phyloP scores from a whole-genome alignment of 2,329 filamentous ascomycete species.

The Claviceps monticola region DNA sequence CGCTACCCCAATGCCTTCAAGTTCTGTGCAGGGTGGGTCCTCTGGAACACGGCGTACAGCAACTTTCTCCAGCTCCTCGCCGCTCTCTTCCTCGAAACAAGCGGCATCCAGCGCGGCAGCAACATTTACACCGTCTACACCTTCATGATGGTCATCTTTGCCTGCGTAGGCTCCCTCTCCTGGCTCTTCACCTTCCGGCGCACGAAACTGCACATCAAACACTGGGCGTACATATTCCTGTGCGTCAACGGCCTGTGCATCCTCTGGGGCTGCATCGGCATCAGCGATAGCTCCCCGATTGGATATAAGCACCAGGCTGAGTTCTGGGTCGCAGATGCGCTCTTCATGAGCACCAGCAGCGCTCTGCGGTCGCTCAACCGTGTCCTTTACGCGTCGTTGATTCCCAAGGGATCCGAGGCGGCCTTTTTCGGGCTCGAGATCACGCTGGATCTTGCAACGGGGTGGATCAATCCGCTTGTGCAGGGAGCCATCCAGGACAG shows the following conservation, averaged over 20 bases:
- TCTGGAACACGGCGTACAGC: constrained; percentile 10
- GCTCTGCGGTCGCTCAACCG: constrained; percentile 10
- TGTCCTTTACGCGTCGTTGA: constrained; percentile 9
- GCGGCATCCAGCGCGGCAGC: constrained; percentile 9
- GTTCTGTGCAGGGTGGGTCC: constrained; percentile 10
- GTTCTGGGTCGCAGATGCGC: constrained; percentile 8
- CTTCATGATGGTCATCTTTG: constrained; percentile 10
- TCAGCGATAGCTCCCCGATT: constrained; percentile 6
- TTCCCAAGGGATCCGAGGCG: constrained; percentile 10
- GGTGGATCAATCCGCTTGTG: constrained; percentile 10
- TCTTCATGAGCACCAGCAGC: constrained; percentile 11
- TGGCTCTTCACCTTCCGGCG: constrained; percentile 8
- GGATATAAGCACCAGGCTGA: constrained; percentile 11
- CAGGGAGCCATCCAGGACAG: constrained; percentile 9
- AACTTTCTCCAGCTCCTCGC: constrained; percentile 8
- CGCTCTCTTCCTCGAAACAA: constrained; percentile 9
- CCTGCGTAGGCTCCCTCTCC: constrained; percentile 8
- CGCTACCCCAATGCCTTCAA: constrained; percentile 11
- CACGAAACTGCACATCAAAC: constrained; percentile 6
- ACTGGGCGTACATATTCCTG: constrained; percentile 10
- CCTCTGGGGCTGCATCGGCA: constrained; percentile 10
- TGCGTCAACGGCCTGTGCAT: constrained; percentile 9
- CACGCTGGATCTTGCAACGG: constrained; percentile 10
- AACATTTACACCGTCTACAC: constrained; percentile 9
- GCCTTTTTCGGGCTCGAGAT: constrained; percentile 10